These are phyloP conservation scores for Micromonas pusilla DNA, from an alignment of 139 green algal species.

Conservation along the genomic window DNA sequence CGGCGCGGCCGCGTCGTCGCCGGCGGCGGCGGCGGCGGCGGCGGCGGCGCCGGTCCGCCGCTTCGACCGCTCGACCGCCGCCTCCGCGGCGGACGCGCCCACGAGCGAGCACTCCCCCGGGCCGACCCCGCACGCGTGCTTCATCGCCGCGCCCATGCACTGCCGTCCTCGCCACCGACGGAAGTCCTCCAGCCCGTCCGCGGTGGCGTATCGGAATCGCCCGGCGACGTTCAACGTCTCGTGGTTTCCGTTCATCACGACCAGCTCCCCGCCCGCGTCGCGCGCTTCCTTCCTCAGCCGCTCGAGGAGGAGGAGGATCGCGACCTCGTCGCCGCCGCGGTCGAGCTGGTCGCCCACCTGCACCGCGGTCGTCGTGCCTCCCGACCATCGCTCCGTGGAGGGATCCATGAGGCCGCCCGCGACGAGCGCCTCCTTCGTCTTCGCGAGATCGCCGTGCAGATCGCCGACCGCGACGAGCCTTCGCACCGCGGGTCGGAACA, in stretches of 20 bases:
- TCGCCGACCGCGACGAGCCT: slow-evolving; percentile 81
- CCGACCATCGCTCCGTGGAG: slow-evolving; percentile 42
- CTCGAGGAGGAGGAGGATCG: slow-evolving; percentile 78
- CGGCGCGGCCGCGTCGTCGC: background rate
- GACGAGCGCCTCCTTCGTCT: slow-evolving; percentile 61
- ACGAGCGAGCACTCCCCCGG: slow-evolving; percentile 4
- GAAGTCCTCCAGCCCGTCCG: slow-evolving; percentile 41
- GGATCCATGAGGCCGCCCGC: slow-evolving; percentile 66
- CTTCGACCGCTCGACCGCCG: slow-evolving; percentile 23
- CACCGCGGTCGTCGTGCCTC: slow-evolving; percentile 31
- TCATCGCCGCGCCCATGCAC: slow-evolving; percentile 41
- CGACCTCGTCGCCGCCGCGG: slow-evolving; percentile 78
- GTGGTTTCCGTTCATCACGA: slow-evolving; percentile 77
- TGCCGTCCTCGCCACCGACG: slow-evolving; percentile 40
- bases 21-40: too few species aligned
- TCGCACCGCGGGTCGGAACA: slow-evolving; percentile 41
- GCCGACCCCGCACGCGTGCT: slow-evolving; percentile 21
- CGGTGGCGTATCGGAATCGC: slow-evolving; percentile 66
- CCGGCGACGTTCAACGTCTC: slow-evolving; percentile 76
- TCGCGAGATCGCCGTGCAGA: slow-evolving; percentile 83
- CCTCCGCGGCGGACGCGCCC: slow-evolving; percentile 25
- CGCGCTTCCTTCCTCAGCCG: slow-evolving; percentile 58
- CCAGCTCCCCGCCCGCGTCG: slow-evolving; percentile 64
- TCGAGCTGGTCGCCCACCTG: slow-evolving; percentile 94
- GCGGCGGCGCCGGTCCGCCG: background rate